Base-by-base conservation (phyloP, 1,284 basidiomycete species). In the Bondarzewia mesenterica region DNA sequence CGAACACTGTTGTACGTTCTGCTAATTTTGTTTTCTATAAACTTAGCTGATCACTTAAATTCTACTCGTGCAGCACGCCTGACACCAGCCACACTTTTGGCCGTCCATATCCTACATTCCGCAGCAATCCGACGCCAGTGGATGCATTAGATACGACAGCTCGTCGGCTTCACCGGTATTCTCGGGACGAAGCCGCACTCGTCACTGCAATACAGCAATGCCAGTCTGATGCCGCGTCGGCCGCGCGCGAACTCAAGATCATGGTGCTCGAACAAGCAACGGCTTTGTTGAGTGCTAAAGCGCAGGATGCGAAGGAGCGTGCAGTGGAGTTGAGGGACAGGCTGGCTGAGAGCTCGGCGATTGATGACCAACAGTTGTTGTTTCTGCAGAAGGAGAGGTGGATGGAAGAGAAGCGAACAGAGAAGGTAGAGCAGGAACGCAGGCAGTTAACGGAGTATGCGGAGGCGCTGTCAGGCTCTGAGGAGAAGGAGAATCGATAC, bases 341-440 rank as follows among this genome's bases (percentile, higher is more conserved):
- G 37, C 64, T 81, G 6, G 56, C 58, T 2, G 52, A 58, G 10
- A 32, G n/a, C n/a, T 63, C 66, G 36, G 60, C 61, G 44, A 47
- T 63, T 12, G 66, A 73, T 4, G 70, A 69, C 0, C 58, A 54
- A 7, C 53, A 57, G 21, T 68, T 67, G 50, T 56, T 60, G 42
- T 50, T 63, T 10, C 57, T 74, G 38, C 70, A 75, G 51, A 66
- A 64, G 4, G 68, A 76, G 50, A 68, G 71, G 22, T 77, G 75
- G 76, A 65, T 71, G 60, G 70, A 72, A 49, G 77, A 80, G 52
- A 71, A 65, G 50, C 65, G 70, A 51, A 63, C 68, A 42, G 50
- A 55, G 38, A 61, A 60, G 21, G 62, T 67, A 12, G 62, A 68
- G 47, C 53, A 66, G 38, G 67, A 77, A 53, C 36, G 40, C 5